These are phyloP conservation scores for Psilocybe mexicana DNA, from an alignment of 1,284 basidiomycete genomes.

Conservation along the genomic window DNA sequence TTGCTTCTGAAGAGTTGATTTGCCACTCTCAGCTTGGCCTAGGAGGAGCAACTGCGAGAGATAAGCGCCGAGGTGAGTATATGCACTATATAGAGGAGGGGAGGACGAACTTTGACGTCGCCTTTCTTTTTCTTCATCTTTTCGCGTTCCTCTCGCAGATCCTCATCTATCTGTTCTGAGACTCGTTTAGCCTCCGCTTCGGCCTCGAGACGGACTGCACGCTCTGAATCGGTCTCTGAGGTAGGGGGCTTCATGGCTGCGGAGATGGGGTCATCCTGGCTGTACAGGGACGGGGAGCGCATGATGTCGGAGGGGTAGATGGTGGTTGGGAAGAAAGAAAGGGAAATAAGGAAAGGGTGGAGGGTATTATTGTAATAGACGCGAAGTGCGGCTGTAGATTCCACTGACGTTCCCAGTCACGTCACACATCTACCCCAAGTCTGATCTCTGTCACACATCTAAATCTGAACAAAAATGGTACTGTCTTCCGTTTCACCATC, in stretches of 20 bases:
- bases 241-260: slow-evolving; percentile 63
- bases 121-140: slow-evolving; percentile 59
- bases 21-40: slow-evolving; percentile 82
- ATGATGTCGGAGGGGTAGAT: slow-evolving; percentile 40
- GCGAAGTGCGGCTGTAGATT: slow-evolving; percentile 11
- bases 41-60: slow-evolving; percentile 63
- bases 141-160: slow-evolving; percentile 68
- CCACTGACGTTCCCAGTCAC: slow-evolving; percentile 26
- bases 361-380: slow-evolving; percentile 3
- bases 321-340: slow-evolving; percentile 34
- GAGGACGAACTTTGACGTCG: slow-evolving; percentile 65
- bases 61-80: slow-evolving; percentile 29
- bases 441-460: slow-evolving; percentile 27
- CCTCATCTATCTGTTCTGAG: slow-evolving; percentile 79
- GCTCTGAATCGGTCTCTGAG: slow-evolving; percentile 66
- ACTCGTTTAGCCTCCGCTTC: slow-evolving; percentile 74
- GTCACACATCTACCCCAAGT: slow-evolving; percentile 4
- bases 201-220: slow-evolving; percentile 52
- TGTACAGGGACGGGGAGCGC: slow-evolving; percentile 67
- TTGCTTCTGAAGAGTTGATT: slow-evolving; percentile 81
- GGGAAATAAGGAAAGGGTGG: slow-evolving; percentile 1
- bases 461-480: slow-evolving; percentile 30
- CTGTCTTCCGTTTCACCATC: slow-evolving; percentile 29
- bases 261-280: slow-evolving; percentile 74
- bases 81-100: slow-evolving; percentile 27